phyloP scores from a whole-genome alignment of 1,284 basidiomycete genomes.

The Cerioporus squamosus region DNA sequence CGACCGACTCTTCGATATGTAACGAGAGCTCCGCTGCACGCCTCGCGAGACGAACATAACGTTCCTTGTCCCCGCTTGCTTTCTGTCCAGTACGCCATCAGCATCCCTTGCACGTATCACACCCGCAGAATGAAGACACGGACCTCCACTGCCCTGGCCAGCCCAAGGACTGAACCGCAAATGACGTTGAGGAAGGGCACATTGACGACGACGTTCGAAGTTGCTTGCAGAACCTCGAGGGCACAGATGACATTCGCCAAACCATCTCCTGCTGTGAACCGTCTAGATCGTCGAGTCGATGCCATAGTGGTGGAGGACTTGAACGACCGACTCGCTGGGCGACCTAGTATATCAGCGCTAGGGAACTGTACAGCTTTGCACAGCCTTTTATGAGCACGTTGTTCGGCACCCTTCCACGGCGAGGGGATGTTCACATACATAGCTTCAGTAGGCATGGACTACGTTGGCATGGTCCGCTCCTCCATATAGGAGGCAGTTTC shows the following conservation, averaged over 20 bases:
- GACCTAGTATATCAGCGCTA: too few species aligned
- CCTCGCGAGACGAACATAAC: conserved; percentile 10
- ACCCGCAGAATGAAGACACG: neutral
- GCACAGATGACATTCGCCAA: neutral
- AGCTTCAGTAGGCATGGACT: too few species aligned
- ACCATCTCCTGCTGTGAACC: neutral
- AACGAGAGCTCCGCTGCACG: conserved; percentile 6
- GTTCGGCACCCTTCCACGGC: too few species aligned
- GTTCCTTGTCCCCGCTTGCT: conserved; percentile 3
- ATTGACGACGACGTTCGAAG: conserved; percentile 1
- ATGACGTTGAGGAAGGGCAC: conserved; percentile 7
- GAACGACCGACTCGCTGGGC: too few species aligned
- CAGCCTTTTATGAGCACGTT: too few species aligned
- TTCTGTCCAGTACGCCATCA: neutral
- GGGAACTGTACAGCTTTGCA: too few species aligned
- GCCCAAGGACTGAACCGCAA: conserved; percentile 5
- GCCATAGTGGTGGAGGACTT: too few species aligned
- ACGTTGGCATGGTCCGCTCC: too few species aligned
- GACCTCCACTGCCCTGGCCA: conserved; percentile 11
- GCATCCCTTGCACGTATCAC: neutral
- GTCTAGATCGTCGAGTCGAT: too few species aligned
- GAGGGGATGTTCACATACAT: too few species aligned
- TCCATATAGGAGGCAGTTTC: too few species aligned
- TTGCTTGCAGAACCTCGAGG: conserved; percentile 7
- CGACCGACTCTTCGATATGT: conserved; percentile 9